These are phyloP conservation scores for Phytophthora tentaculata DNA, from an alignment of 352 stramenopile species.

Conservation along the genomic window DNA sequence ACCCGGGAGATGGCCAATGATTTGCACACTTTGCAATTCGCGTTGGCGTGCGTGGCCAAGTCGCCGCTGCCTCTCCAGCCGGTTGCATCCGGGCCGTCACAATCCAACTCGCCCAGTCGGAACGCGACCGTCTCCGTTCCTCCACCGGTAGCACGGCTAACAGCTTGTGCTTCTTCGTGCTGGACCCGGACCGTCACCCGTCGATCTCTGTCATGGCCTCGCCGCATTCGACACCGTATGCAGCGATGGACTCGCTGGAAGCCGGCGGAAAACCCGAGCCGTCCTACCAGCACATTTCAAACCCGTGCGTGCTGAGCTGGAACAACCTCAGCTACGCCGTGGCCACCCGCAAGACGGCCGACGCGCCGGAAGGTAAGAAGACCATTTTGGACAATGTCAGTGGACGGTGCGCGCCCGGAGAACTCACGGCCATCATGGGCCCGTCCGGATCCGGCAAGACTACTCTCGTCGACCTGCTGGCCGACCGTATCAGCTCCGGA, in stretches of 20 bases:
- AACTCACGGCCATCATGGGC: conserved; percentile 73
- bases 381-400: conserved; percentile 65
- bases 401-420: conserved; percentile 52
- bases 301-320: conserved; percentile 23
- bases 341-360: background rate
- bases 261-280: conserved; percentile 18
- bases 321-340: conserved; percentile 20
- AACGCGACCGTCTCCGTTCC: conserved; percentile 16
- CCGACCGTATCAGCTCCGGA: conserved; percentile 60
- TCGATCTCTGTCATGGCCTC: conserved; percentile 19
- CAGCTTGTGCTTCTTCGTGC: conserved; percentile 30
- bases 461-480: conserved; percentile 67
- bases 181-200: conserved; percentile 19
- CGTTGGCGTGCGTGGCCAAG: conserved; percentile 3
- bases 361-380: conserved; percentile 25
- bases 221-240: conserved; percentile 6
- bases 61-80: conserved; percentile 5
- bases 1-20: conserved; percentile 1
- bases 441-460: conserved; percentile 69
- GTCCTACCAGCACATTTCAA: conserved; percentile 15
- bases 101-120: conserved; percentile 29
- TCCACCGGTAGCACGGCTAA: conserved; percentile 23
- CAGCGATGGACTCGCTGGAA: conserved; percentile 8
- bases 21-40: conserved; percentile 34
- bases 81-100: conserved; percentile 12